Evolutionary conservation across 2,329 filamentous ascomycete genomes (phyloP).

Genomic region (Pyricularia sp.): DNA sequence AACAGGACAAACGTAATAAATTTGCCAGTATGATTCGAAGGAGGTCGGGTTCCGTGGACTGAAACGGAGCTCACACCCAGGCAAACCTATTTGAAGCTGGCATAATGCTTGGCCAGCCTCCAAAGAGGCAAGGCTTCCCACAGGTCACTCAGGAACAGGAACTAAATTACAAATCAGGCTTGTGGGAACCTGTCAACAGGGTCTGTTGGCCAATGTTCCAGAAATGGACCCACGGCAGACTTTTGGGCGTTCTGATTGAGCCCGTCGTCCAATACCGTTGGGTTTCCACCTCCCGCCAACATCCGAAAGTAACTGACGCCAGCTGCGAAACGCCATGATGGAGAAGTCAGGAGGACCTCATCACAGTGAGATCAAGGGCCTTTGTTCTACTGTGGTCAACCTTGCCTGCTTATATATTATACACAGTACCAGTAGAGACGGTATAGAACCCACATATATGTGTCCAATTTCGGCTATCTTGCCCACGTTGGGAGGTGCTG

Average conservation of each 20-base stretch:
- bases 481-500: not conserved
- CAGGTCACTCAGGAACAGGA: not conserved
- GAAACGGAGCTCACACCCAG: not conserved
- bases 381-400: not conserved
- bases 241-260: not conserved
- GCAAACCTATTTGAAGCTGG: not conserved
- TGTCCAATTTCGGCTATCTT: not conserved
- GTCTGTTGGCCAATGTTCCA: not conserved
- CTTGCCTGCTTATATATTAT: too few species aligned
- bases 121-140: not conserved
- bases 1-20: not conserved
- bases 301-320: not conserved
- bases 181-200: not conserved
- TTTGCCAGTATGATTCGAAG: not conserved
- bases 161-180: not conserved
- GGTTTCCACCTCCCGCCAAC: not conserved
- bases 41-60: not conserved
- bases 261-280: not conserved
- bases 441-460: not conserved
- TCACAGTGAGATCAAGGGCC: not conserved
- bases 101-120: not conserved
- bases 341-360: not conserved
- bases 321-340: not conserved
- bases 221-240: not conserved
- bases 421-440: not conserved